Percentiles rank a stretch among this genome's conserved stretches.
These are phyloP conservation scores for Thermoascus crustaceus DNA, from an alignment of 2,329 filamentous ascomycete genomes.

Conservation along the genomic window DNA sequence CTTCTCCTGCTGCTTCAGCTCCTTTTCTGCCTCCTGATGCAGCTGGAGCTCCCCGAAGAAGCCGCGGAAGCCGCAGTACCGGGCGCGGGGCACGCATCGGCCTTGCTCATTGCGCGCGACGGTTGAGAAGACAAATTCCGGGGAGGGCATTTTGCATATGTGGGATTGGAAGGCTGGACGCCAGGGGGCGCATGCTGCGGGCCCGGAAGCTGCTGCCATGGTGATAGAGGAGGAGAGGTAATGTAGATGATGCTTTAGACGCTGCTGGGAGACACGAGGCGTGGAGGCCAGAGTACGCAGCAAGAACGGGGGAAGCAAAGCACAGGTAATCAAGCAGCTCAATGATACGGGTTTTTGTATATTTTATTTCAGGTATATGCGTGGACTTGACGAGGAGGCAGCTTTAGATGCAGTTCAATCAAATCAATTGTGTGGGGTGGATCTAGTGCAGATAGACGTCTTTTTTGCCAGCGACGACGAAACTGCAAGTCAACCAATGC, in stretches of 20 bases:
- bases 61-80: slow-evolving; percentile 78
- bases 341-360: not conserved
- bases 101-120: slow-evolving; percentile 22
- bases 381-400: not conserved
- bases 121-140: slow-evolving; percentile 38
- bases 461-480: no score
- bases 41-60: slow-evolving; percentile 62
- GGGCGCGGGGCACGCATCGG: slow-evolving; percentile 43
- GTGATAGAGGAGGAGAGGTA: not conserved
- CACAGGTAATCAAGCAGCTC: not conserved
- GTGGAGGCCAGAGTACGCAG: not conserved
- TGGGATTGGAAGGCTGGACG: slow-evolving; percentile 43
- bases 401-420: not conserved
- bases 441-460: no score
- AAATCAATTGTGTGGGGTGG: no score
- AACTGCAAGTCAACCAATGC: no score
- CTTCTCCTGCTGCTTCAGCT: slow-evolving; percentile 40
- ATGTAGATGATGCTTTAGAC: not conserved
- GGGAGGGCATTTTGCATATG: slow-evolving; percentile 32
- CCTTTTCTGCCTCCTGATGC: slow-evolving; percentile 65
- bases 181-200: slow-evolving; percentile 43
- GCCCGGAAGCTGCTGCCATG: not conserved
- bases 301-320: not conserved
- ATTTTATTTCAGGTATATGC: no score
- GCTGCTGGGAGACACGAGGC: not conserved